Percentiles rank a stretch among this genome's conserved stretches.
phyloP scores from a whole-genome alignment of 352 stramenopile species.

The Thalassiosira ordinaria region DNA sequence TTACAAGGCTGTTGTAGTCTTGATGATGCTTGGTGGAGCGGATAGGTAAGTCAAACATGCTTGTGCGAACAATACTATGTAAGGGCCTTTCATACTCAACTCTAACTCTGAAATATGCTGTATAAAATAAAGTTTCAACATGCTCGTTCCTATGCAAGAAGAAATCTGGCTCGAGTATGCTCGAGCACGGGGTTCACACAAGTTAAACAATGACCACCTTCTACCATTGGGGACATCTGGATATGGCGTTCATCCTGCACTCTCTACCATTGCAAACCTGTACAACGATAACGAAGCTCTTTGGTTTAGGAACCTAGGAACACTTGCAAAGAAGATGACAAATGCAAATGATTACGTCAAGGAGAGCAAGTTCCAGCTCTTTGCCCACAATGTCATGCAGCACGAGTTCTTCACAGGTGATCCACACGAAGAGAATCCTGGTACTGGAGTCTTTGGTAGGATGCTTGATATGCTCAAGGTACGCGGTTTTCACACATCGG shows the following conservation, averaged over 20 bases:
- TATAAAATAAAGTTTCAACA: too few species aligned
- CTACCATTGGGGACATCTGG: background rate
- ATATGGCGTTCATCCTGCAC: conserved; percentile 67
- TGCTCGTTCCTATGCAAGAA: too few species aligned
- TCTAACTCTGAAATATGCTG: too few species aligned
- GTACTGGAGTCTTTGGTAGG: background rate
- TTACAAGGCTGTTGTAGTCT: conserved; percentile 80
- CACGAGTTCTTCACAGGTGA: background rate
- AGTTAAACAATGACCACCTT: background rate
- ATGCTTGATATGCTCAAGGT: background rate
- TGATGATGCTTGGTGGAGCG: conserved; percentile 70
- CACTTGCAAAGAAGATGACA: conserved; percentile 53
- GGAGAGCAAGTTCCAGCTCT: conserved; percentile 44
- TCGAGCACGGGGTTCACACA: background rate
- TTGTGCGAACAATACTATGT: too few species aligned
- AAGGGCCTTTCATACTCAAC: background rate
- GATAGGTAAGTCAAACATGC: too few species aligned
- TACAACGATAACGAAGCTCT: conserved; percentile 53
- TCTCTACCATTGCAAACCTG: conserved; percentile 48
- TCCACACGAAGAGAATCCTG: background rate
- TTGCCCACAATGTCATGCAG: conserved; percentile 64
- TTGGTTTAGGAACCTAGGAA: conserved; percentile 69
- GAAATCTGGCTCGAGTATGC: too few species aligned
- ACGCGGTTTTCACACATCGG: conserved; percentile 18
- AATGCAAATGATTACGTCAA: conserved; percentile 35